Conservation (phyloP, 257 asterid species). For the Solanum medicagineum region DNA sequence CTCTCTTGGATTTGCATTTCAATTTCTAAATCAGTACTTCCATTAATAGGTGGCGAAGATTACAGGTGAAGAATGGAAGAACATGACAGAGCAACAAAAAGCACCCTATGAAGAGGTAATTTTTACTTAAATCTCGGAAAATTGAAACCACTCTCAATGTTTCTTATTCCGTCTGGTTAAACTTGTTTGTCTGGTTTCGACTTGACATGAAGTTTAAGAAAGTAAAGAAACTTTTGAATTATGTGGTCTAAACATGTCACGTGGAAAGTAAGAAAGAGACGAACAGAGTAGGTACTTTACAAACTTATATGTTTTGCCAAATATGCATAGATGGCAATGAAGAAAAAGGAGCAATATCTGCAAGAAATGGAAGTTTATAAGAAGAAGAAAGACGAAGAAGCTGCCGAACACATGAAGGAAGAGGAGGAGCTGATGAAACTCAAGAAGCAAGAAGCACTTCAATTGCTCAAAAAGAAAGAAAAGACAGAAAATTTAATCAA, state of each 20-base stretch:
- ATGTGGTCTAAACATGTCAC: no score
- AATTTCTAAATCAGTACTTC: background rate
- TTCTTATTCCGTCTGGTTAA: background rate
- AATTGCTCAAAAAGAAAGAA: conserved; percentile 82
- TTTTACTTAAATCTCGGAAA: background rate
- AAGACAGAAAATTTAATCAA: conserved; percentile 64
- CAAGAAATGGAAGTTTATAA: conserved; percentile 71
- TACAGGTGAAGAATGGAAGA: conserved; percentile 88
- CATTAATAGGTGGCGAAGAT: conserved; percentile 46
- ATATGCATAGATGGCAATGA: conserved; percentile 42
- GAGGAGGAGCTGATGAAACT: conserved; percentile 66
- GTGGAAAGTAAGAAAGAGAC: no score
- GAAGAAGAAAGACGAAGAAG: conserved; percentile 71
- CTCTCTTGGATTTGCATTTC: background rate
- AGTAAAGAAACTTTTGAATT: no score
- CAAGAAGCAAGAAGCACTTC: conserved; percentile 86
- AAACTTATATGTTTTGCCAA: background rate
- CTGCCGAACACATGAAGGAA: conserved; percentile 33
- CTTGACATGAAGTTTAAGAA: no score
- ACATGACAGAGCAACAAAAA: conserved; percentile 53
- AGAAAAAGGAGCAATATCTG: conserved; percentile 47
- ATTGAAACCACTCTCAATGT: background rate
- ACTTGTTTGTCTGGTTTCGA: no score
- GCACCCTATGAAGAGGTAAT: conserved; percentile 59
- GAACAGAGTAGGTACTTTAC: background rate